Base-by-base conservation (phyloP, 768 basidiomycete species). In the Boletus subparvulus region DNA sequence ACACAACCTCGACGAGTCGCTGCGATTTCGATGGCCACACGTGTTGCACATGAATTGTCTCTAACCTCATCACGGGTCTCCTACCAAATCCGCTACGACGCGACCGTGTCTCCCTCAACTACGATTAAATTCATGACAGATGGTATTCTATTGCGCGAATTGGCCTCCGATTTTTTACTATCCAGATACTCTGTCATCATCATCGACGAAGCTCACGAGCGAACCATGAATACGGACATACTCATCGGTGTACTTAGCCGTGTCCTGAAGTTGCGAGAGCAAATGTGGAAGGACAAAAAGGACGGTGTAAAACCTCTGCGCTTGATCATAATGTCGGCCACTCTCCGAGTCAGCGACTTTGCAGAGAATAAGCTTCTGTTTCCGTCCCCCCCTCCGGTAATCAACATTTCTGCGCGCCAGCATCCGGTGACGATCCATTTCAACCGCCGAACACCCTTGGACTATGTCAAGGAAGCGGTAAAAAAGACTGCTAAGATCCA, bases 121-220 rank as follows among this genome's bases (percentile, higher is more conserved):
- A 87, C 87, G 9, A 94, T 99, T 78, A 98, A 98, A 72, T 99
- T 98, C 78, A 98, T 98, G 95, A 99, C 97, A 7, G 97, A 99
- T 65, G 97, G 97, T 76, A 94, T 99, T 28, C 77, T 99, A 35
- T 77, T 99, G 16, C 87, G 97, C 53, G 97, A 99, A 72, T 78
- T 98, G 21, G 88, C 93, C 0, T 83, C 84, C 13, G 95, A 99
- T 68, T 97, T 99, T 72, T 72, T 98, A n/a, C 78, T 99, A n/a
- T 83, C 77, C 43, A 92, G 88, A 71, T 99, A 99, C 70, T 94
- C 92, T 7, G 88, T 97, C 28, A 86, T 99, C 59, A 88, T 98
- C 56, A 91, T 99, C 54, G 97, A 99, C 60, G 97, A 99, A 71
- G 97, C 97, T 0, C 97, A 99, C 71, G 97, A 99, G 73, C 78